Evolutionary conservation across 805 yeast species (phyloP), one percentile per base, ranked within the genome.

Genomic region (Pichia manshurica): DNA sequence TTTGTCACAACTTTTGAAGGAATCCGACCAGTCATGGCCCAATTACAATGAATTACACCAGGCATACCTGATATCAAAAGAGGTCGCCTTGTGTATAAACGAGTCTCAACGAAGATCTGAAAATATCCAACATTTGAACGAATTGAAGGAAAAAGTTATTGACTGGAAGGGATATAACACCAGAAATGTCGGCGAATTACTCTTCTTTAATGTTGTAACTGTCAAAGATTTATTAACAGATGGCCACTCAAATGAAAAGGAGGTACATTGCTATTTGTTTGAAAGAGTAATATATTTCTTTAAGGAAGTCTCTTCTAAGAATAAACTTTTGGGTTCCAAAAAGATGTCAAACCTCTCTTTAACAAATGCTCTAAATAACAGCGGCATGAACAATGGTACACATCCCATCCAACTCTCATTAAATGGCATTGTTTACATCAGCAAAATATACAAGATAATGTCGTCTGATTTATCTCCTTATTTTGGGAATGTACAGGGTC

Each of bases 61-160:
- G 46, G 96, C 96, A 2, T 70, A 79, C 46, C 78, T 78, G 28
- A 80, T 88, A 20, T 79, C 91, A 60, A 87, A 82, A 57, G 89
- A 82, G 53, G 90, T 91, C 57, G 96, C 96, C 19, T 76, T 79
- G 55, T 81, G 79, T 55, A 91, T 93, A 32, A 93, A 93, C 67
- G 99, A 93, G 64, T 87, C 95, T 17, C 96, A 90, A 68, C 77
- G 99, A 66, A 74, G 86, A 54, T 82, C 93, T 1, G 99, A 93
- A 63, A 93, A 93, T 65, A 76, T 81, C 46, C 84, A 81, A 49
- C 75, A 79, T 33, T 72, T 86, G 37, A 79, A 77, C 55, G 84
- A 82, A 45, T 73, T 93, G 39, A 73, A 76, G 46, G 86, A 80
- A 19, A 77, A 90, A 49, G 95, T 91, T 10, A 71, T 74, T 20